These are phyloP conservation scores for Fusarium oxysporum DNA, from an alignment of 2,329 filamentous ascomycete genomes.

Conservation along the genomic window DNA sequence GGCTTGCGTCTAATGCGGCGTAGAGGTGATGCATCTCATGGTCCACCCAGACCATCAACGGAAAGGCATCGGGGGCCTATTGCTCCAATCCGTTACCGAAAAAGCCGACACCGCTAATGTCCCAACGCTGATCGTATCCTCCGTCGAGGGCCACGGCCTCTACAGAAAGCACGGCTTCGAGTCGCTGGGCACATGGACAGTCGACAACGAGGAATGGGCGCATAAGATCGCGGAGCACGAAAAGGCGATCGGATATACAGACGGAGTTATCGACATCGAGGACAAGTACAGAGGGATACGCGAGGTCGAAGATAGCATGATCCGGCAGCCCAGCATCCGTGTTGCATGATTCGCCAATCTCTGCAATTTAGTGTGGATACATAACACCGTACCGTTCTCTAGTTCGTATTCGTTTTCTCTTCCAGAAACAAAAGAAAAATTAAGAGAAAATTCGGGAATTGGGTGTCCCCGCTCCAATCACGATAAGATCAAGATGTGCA, in stretches of 20 bases:
- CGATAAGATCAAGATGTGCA: constrained; percentile 40
- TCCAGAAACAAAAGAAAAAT: constrained; percentile 1
- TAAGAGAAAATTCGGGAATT: constrained; percentile 18
- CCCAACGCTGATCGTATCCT: constrained; percentile 32
- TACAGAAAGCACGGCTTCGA: constrained; percentile 34
- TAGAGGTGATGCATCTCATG: constrained; percentile 43
- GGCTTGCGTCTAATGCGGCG: constrained; percentile 2
- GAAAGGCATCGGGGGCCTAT: constrained; percentile 33
- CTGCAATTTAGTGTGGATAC: neutral
- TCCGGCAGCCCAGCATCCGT: constrained; percentile 33
- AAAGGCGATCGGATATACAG: constrained; percentile 17
- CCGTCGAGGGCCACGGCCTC: constrained; percentile 28
- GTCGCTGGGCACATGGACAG: constrained; percentile 27
- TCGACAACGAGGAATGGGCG: constrained; percentile 40
- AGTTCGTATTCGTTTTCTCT: constrained; percentile 38
- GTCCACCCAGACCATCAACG: constrained; percentile 39
- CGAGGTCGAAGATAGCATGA: constrained; percentile 42
- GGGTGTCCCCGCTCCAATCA: constrained; percentile 35
- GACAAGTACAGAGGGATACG: constrained; percentile 25
- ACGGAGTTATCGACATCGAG: constrained; percentile 14
- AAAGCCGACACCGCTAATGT: constrained; percentile 27
- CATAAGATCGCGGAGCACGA: constrained; percentile 25
- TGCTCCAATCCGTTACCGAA: constrained; percentile 27
- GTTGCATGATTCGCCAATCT: constrained; percentile 17
- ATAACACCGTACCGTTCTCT: constrained; percentile 18